Evolutionary conservation across 202 grass and related monocot genomes (phyloP).

Genomic region (Carex arenaria): DNA sequence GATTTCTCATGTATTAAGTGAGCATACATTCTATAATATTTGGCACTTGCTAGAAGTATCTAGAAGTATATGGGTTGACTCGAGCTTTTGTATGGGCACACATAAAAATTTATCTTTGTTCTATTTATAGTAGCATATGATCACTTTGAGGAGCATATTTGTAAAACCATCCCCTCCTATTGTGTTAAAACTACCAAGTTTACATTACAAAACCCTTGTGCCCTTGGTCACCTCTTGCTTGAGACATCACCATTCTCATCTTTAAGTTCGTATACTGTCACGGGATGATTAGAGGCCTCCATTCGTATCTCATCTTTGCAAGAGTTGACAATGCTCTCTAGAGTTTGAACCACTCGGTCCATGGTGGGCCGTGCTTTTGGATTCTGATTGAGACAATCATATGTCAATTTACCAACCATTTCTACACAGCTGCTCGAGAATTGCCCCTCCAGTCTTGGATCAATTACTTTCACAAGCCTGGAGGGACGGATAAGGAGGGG

Average conservation of each 20-base stretch:
- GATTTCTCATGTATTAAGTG: background rate
- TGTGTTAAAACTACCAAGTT: slow-evolving; percentile 16
- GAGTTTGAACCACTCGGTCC: slow-evolving; percentile 37
- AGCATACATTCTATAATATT: background rate
- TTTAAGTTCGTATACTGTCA: background rate
- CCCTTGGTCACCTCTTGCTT: background rate
- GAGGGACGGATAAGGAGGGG: slow-evolving; percentile 58
- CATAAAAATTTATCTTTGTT: background rate
- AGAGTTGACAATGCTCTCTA: slow-evolving; percentile 42
- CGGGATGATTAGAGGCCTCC: background rate
- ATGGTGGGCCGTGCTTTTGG: slow-evolving; percentile 66
- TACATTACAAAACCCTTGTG: background rate
- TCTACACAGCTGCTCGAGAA: slow-evolving; percentile 23
- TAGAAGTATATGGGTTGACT: background rate
- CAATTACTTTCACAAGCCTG: slow-evolving; percentile 60
- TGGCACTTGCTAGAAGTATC: background rate
- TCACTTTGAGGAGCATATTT: background rate
- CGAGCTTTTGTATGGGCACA: background rate
- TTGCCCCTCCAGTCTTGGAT: slow-evolving; percentile 38
- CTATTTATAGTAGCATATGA: background rate
- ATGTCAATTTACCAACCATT: slow-evolving; percentile 49
- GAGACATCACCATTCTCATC: background rate
- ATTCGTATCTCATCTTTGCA: background rate
- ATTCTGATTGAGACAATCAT: slow-evolving; percentile 77
- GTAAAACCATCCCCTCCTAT: slow-evolving; percentile 8